Percentiles rank a stretch among this genome's conserved stretches.
Conservation (phyloP, 2,329 filamentous ascomycete genomes). For the Trematosphaeria pertusa region DNA sequence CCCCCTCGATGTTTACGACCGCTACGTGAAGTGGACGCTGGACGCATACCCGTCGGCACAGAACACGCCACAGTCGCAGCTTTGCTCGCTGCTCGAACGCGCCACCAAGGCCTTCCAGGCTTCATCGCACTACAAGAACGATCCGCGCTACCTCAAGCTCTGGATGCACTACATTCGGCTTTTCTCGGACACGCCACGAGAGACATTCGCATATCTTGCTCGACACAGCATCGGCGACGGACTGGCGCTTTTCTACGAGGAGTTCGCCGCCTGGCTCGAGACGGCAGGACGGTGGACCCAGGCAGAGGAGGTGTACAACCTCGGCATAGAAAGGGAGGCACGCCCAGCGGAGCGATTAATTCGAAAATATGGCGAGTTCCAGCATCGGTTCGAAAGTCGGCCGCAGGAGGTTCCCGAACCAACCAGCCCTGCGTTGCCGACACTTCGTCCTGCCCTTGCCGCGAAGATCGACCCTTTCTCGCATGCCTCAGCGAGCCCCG, state of each 20-base stretch:
- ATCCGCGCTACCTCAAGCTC: conserved; percentile 88
- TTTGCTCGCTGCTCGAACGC: conserved; percentile 87
- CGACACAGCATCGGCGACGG: conserved; percentile 86
- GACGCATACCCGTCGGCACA: conserved; percentile 95
- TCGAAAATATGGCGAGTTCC: conserved; percentile 92
- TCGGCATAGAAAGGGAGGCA: conserved; percentile 89
- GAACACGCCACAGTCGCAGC: conserved; percentile 87
- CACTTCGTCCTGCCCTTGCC: conserved; percentile 80
- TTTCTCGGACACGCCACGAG: conserved; percentile 90
- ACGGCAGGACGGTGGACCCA: conserved; percentile 82
- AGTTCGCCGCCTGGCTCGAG: conserved; percentile 94
- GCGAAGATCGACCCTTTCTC: conserved; percentile 84
- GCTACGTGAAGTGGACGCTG: conserved; percentile 96
- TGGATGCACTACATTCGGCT: conserved; percentile 95
- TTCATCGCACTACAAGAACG: conserved; percentile 90
- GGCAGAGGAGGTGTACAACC: conserved; percentile 89
- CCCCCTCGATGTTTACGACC: conserved; percentile 92
- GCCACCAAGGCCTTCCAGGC: conserved; percentile 89
- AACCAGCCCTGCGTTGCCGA: conserved; percentile 85
- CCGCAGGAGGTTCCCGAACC: conserved; percentile 70
- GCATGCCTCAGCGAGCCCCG: conserved; percentile 53
- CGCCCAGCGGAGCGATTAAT: conserved; percentile 79
- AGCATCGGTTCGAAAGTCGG: conserved; percentile 75
- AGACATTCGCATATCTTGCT: conserved; percentile 89
- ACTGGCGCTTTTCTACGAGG: conserved; percentile 93